phyloP scores from a whole-genome alignment of 208 protist species.

The Trypanosoma caninum region DNA sequence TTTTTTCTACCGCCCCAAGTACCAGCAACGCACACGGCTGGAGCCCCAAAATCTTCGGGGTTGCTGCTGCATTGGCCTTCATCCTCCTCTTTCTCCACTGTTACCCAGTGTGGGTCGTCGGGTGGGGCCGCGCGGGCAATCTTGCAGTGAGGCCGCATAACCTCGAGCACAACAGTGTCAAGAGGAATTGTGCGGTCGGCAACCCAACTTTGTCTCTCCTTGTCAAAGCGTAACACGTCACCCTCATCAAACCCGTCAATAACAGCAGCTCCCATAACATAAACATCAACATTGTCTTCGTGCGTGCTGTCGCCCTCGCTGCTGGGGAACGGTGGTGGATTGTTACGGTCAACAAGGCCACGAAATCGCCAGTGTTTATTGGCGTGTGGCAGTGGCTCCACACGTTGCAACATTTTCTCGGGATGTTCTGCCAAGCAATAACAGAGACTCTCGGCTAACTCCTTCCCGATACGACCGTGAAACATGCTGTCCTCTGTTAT shows the following conservation, averaged over 20 bases:
- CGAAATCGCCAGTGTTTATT: conserved; percentile 78
- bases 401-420: conserved; percentile 56
- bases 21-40: no score
- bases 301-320: conserved; percentile 4
- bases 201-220: conserved; percentile 45
- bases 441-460: conserved; percentile 67
- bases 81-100: conserved; percentile 12
- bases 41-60: no score
- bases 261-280: conserved; percentile 77
- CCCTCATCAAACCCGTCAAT: conserved; percentile 81
- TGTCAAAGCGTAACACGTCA: conserved; percentile 68
- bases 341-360: conserved; percentile 53
- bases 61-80: no score
- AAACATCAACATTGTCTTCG: conserved; percentile 45
- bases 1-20: no score
- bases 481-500: conserved; percentile 79
- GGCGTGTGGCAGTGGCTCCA: conserved; percentile 46
- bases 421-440: conserved; percentile 65
- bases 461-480: conserved; percentile 64
- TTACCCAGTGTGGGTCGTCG: conserved; percentile 61
- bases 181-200: conserved; percentile 68
- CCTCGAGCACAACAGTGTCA: conserved; percentile 72
- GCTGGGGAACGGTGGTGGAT: conserved; percentile 50
- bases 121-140: conserved; percentile 55
- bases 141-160: conserved; percentile 76